Evolutionary conservation across 768 basidiomycete species (phyloP), one percentile per base, ranked within the genome.

Genomic region (Pulveroboletus frians): DNA sequence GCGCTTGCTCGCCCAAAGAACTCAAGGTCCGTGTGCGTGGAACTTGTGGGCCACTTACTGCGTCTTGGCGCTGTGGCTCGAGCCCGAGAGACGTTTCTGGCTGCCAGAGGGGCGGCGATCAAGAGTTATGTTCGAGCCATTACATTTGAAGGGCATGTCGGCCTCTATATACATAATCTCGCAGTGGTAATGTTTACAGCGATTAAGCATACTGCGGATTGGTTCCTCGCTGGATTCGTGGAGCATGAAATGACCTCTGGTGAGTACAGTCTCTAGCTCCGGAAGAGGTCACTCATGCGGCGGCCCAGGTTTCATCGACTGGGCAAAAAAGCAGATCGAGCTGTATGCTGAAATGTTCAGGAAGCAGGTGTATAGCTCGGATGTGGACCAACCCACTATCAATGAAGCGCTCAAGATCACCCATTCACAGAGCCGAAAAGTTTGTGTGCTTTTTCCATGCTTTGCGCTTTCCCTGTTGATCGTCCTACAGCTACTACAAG

Each of bases 201-300:
- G 1, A 88, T 99, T 65, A 94, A 96, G 65, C 92, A 98, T 62
- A 96, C 94, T 1, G 91, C 91, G 13, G 95, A 99, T 69, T 99
- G 96, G 96, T 99, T 91, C 68, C 73, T 97, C 57, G 85, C 87
- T 1, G 93, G 92, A 49, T 99, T 96, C 70, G 89, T 86, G 67
- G 96, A 97, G 68, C 93, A 96, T 63, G 85, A 92, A 56, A 89
- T 90, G 53, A 87, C 95, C 0, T 94, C 92, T 50, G 80, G 95
- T 95, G 58, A 54, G 90, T 75, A 0, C 15, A 9, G 17, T 47
- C 8, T 13, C 32, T 18, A 5, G 9, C 14, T 9, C 45, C 20
- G 29, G 10, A 26, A 38, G 40, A 21, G 4, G 29, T 32, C 44
- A 29, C 29, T 47, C 31, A 54, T 9, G 9, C 42, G 7, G 4